phyloP scores from a whole-genome alignment of 2,329 filamentous ascomycete genomes.

The Penicillium frequentans region DNA sequence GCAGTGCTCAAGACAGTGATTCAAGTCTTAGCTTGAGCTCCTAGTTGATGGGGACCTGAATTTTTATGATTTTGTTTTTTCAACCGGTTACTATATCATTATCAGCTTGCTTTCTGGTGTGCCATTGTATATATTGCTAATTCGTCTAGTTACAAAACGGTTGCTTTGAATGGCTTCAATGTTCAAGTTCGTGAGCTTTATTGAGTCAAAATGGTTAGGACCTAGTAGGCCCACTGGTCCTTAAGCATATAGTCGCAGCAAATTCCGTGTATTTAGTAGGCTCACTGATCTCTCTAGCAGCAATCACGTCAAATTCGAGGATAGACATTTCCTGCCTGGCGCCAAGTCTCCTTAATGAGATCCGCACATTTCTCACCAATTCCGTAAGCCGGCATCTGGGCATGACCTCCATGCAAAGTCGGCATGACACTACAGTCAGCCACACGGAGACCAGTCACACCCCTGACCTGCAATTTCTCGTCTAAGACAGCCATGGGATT shows the following conservation, averaged over 20 bases:
- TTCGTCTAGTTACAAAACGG: neutral
- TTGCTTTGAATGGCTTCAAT: neutral
- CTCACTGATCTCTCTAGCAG: neutral
- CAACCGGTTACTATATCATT: neutral
- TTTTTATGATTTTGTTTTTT: neutral
- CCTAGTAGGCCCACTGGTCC: neutral
- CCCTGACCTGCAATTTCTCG: conserved; percentile 53
- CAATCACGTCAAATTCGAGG: conserved; percentile 8
- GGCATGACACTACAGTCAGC: conserved; percentile 57
- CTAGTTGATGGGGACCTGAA: neutral
- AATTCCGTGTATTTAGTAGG: neutral
- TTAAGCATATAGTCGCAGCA: neutral
- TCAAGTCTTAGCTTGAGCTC: neutral
- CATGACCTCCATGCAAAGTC: conserved; percentile 51
- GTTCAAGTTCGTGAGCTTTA: neutral
- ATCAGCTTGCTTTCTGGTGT: neutral
- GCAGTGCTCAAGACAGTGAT: neutral
- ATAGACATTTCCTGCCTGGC: conserved; percentile 16
- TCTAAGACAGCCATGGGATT: conserved; percentile 56
- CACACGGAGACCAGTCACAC: conserved; percentile 55
- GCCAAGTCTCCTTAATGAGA: conserved; percentile 47
- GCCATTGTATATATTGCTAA: neutral
- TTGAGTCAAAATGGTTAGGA: neutral
- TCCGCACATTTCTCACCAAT: conserved; percentile 58
- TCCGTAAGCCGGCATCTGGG: conserved; percentile 60